These are phyloP conservation scores for Theobroma grandiflorum DNA, from an alignment of 441 rosid species.

Conservation along the genomic window DNA sequence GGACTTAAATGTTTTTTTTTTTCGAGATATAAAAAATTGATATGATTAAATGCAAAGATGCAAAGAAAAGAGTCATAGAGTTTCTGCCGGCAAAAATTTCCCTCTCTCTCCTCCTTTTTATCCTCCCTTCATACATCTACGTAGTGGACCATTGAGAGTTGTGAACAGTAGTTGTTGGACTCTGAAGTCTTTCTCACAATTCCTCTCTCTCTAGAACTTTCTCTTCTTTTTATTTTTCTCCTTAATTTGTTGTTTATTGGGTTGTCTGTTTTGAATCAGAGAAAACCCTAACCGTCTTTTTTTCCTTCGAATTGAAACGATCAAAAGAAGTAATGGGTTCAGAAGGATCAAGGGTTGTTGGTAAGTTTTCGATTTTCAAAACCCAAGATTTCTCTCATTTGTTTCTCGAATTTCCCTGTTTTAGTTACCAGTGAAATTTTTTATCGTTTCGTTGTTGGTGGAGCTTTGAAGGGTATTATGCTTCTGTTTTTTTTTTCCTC, in stretches of 20 bases:
- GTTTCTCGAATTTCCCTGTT: background rate
- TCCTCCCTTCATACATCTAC: background rate
- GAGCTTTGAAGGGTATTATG: slow-evolving; percentile 1
- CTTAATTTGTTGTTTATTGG: background rate
- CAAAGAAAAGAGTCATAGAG: too few relatives aligned
- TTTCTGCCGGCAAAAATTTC: background rate
- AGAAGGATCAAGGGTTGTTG: slow-evolving; percentile 64
- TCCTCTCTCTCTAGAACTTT: background rate
- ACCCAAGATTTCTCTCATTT: slow-evolving; percentile 1
- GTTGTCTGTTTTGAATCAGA: slow-evolving; percentile 3
- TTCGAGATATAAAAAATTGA: too few relatives aligned
- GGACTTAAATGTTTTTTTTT: too few relatives aligned
- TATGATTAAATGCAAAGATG: too few relatives aligned
- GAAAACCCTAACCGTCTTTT: slow-evolving; percentile 16
- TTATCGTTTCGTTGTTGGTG: slow-evolving; percentile 19
- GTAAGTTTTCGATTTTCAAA: slow-evolving; percentile 24
- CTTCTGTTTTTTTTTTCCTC: background rate
- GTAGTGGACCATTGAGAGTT: background rate
- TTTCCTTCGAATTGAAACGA: slow-evolving; percentile 10
- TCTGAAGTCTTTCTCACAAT: background rate
- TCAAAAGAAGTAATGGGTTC: slow-evolving; percentile 51
- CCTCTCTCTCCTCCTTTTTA: background rate
- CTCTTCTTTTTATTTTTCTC: background rate
- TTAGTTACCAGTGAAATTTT: background rate
- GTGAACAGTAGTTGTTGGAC: slow-evolving; percentile 26